Evolutionary conservation across 495 filamentous ascomycete genomes (phyloP).

Genomic region (Aspergillus steynii): DNA sequence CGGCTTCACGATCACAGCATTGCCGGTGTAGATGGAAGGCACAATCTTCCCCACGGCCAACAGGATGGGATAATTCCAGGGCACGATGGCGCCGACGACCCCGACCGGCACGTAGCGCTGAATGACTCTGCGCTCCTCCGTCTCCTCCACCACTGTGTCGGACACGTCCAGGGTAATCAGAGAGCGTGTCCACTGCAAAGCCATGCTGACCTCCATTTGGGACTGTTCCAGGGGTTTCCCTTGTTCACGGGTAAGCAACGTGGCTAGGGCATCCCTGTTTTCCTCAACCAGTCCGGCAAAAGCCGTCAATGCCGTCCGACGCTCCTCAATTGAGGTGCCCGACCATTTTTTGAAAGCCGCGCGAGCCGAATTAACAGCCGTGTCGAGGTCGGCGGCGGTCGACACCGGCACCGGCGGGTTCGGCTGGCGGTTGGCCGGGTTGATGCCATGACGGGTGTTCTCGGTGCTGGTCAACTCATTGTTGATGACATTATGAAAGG

Average conservation of each 20-base stretch:
- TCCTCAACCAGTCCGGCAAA: conserved; percentile 49
- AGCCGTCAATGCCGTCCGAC: conserved; percentile 54
- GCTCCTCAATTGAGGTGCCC: conserved; percentile 49
- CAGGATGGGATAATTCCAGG: conserved; percentile 62
- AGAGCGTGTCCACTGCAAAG: conserved; percentile 23
- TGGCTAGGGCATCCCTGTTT: conserved; percentile 46
- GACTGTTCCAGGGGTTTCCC: conserved; percentile 52
- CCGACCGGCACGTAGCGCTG: conserved; percentile 58
- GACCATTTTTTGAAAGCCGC: conserved; percentile 55
- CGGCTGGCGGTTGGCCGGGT: conserved; percentile 19
- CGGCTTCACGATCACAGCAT: conserved; percentile 61
- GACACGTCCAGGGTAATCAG: conserved; percentile 26
- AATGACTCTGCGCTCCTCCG: conserved; percentile 45
- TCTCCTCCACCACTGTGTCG: conserved; percentile 45
- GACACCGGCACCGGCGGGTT: conserved; percentile 45
- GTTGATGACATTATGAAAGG: conserved; percentile 40
- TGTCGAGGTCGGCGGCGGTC: conserved; percentile 53
- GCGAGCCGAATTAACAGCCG: conserved; percentile 47
- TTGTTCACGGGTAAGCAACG: conserved; percentile 54
- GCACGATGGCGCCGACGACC: conserved; percentile 60
- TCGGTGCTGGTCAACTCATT: conserved; percentile 33
- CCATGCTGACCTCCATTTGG: conserved; percentile 27
- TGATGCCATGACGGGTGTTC: conserved; percentile 26
- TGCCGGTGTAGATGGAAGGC: conserved; percentile 58
- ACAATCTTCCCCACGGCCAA: conserved; percentile 59